Base-by-base conservation (phyloP, 176 grass and related monocot species). In the Avena eriantha region DNA sequence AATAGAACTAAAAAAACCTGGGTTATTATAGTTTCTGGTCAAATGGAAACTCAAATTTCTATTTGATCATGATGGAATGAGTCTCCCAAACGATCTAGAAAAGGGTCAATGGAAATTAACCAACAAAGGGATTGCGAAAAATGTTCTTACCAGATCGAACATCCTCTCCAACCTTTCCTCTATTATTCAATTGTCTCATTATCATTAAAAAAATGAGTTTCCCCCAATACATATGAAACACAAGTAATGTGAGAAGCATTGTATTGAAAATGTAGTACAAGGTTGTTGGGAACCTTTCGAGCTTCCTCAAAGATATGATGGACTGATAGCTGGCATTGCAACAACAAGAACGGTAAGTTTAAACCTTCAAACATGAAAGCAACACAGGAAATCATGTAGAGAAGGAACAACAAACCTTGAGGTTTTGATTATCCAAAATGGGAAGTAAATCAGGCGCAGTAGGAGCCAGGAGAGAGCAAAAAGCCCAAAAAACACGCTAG, bases 161-260 rank as follows among this genome's bases (percentile, higher is more conserved):
- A 85, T 97, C 95, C 70, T 97, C 92, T 51, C 92, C 92, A 81
- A 97, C 95, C 83, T 97, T 90, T 45, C 97, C 97, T 90, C 80
- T 99, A 82, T 99, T 99, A 82, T 76, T 93, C 92, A 96, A 68
- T 81, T 99, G 97, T 80, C 63, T 97, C 81, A 89, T 92, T 84
- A 99, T 94, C 97, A 99, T 99, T 85, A 83, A 84, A 76, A 88
- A 97, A 88, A 99, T 99, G 76, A 99, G 97, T 83, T 96, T 99
- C 89, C 97, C 77, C 97, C 97, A 99, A 86, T 99, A 99, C 18
- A 94, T 75, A 85, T 99, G 97, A 88, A 96, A 99, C 64, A 96
- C 94, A 84, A 96, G 89, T 67, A 99, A 87, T 15, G 92, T 99
- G 74, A 99, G 89, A 82, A 99, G 97, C 97, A 99, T 99, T 51